Percentiles rank a stretch among this genome's conserved stretches.
These are phyloP conservation scores for Camillea tinctor DNA, from an alignment of 2,329 filamentous ascomycete species.

Conservation along the genomic window DNA sequence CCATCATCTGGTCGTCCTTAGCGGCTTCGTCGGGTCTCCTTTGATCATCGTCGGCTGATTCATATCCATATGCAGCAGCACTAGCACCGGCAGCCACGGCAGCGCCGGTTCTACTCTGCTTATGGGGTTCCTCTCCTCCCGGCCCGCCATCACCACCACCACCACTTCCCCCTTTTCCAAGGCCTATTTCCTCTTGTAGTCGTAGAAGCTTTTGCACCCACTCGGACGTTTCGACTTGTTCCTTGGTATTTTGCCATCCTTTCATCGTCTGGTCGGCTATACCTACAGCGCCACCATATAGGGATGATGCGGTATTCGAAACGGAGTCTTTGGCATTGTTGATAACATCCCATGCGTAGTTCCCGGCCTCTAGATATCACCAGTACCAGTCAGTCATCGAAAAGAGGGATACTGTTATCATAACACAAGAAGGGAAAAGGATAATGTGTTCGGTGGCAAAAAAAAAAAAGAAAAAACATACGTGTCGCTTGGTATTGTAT, in stretches of 20 bases:
- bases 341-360: conserved; percentile 65
- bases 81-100: conserved; percentile 69
- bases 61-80: conserved; percentile 76
- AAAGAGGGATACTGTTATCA: background rate
- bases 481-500: conserved; percentile 92
- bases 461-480: conserved; percentile 56
- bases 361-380: conserved; percentile 43
- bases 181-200: conserved; percentile 58
- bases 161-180: conserved; percentile 36
- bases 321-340: conserved; percentile 71
- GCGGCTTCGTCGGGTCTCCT: conserved; percentile 64
- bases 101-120: conserved; percentile 58
- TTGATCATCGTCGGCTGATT: conserved; percentile 64
- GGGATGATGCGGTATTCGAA: conserved; percentile 62
- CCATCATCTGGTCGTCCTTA: conserved; percentile 98
- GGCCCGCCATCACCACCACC: conserved; percentile 35
- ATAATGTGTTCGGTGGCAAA: background rate
- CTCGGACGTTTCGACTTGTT: conserved; percentile 65
- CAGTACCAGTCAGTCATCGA: conserved; percentile 8
- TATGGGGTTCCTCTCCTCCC: conserved; percentile 53
- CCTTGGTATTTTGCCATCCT: conserved; percentile 83
- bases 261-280: conserved; percentile 76
- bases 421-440: too few relatives aligned
- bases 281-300: conserved; percentile 71
- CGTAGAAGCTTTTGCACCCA: conserved; percentile 77